A percentile compares a stretch with the other conserved stretches of the same genome.
phyloP scores from a whole-genome alignment of 1,284 basidiomycete genomes.

The Trichosporon sp. region DNA sequence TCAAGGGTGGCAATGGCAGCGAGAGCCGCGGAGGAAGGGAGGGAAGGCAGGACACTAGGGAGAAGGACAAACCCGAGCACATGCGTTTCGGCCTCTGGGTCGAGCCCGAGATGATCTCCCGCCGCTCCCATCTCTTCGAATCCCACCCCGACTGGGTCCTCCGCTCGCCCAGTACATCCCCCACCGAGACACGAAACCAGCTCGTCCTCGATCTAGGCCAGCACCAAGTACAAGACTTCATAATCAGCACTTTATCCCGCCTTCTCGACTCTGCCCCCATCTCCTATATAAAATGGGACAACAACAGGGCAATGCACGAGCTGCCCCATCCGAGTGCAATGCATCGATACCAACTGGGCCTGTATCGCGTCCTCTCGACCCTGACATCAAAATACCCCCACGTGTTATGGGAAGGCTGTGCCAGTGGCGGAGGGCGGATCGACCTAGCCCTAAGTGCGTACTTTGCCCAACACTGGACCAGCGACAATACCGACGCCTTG shows the following conservation, averaged over 20 bases:
- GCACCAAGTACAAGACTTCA: constrained; percentile 31
- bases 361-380: constrained; percentile 30
- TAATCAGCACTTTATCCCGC: constrained; percentile 21
- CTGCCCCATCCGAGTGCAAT: constrained; percentile 21
- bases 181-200: constrained; percentile 29
- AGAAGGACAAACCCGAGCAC: neutral
- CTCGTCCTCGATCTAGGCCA: constrained; percentile 32
- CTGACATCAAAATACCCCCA: constrained; percentile 29
- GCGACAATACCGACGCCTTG: constrained; percentile 34
- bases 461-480: constrained; percentile 33
- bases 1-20: too few species aligned
- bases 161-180: constrained; percentile 15
- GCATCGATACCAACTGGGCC: constrained; percentile 32
- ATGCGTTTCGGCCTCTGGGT: constrained; percentile 38
- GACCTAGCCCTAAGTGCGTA: constrained; percentile 33
- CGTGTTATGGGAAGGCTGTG: constrained; percentile 36
- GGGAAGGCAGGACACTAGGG: too few species aligned
- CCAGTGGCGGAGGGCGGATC: constrained; percentile 34
- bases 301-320: constrained; percentile 38
- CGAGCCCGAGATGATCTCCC: constrained; percentile 42
- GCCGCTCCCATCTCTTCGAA: constrained; percentile 28
- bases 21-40: neutral
- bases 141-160: constrained; percentile 35
- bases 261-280: constrained; percentile 25
- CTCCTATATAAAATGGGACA: constrained; percentile 40